Conservation (phyloP, 2,329 filamentous ascomycete species). For the Phyllosticta citriasiana region DNA sequence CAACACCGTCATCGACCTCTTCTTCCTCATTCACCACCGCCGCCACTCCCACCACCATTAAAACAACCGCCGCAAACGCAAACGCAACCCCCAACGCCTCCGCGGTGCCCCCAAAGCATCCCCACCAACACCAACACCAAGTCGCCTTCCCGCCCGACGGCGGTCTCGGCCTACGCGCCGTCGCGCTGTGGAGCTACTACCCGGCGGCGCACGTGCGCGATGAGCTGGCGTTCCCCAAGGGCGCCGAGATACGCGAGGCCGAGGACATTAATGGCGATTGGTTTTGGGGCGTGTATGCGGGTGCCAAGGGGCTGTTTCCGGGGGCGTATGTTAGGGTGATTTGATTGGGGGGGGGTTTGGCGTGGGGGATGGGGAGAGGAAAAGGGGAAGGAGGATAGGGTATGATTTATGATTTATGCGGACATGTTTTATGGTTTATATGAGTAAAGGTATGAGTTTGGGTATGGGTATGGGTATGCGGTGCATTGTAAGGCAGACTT, state of each 20-base stretch:
- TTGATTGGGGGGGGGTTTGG: background rate
- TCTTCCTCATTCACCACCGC: background rate
- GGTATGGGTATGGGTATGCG: too few relatives aligned
- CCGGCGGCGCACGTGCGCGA: constrained; percentile 55
- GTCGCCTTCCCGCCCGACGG: constrained; percentile 61
- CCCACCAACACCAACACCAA: background rate
- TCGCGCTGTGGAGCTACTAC: constrained; percentile 70
- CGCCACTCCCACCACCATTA: background rate
- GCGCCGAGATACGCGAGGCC: constrained; percentile 72
- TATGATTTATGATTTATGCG: too few relatives aligned
- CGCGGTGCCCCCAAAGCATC: background rate
- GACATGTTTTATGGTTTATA: too few relatives aligned
- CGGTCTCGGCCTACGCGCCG: constrained; percentile 53
- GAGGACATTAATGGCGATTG: constrained; percentile 87
- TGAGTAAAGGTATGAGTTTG: too few relatives aligned
- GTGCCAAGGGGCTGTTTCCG: constrained; percentile 68
- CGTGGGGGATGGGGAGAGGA: too few relatives aligned
- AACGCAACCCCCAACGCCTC: background rate
- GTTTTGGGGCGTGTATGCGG: constrained; percentile 81
- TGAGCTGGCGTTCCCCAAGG: constrained; percentile 74
- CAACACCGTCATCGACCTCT: background rate
- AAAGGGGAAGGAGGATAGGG: too few relatives aligned
- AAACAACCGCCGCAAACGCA: background rate
- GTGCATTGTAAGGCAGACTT: too few relatives aligned
- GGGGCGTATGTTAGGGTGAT: constrained; percentile 57